Evolutionary conservation across 805 yeast genomes (phyloP), one percentile per base, ranked within the genome.

Genomic region (Hanseniaspora hatyaiensis): DNA sequence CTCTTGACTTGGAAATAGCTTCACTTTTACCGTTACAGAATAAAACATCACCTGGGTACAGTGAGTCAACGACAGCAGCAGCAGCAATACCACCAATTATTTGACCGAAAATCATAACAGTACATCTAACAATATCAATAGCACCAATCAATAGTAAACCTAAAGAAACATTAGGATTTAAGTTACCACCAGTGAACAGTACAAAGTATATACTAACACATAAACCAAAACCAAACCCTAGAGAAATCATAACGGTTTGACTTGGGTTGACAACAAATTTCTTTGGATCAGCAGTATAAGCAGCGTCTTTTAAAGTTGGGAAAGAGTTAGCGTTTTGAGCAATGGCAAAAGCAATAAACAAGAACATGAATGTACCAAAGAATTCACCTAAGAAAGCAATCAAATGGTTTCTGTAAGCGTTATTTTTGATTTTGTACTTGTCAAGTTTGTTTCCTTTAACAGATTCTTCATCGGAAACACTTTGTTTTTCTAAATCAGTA

Each of bases 51-150:
- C 94, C 94, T 34, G 95, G 94, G 20, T 89, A 81, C 79, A 84
- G 74, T 37, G 85, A 92, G 53, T 75, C 67, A 41, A 86, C 94
- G 38, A 86, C 89, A 63, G 85, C 94, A 49, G 89, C 94, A 49
- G 95, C 95, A 57, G 86, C 86, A 79, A 85, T 80, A 65, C 94
- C 94, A 45, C 82, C 94, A 61, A 83, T 65, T 59, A 84, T 61
- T 68, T 85, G 94, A 34, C 88, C 55, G 47, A 79, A 39, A 64
- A 75, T 65, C 78, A 80, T 76, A 49, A 81, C 61, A 19, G 69
- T 62, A 55, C 82, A 88, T 63, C 92, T 76, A 28, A 80, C 52
- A 49, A 87, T 85, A 34, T 85, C 73, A 51, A 82, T 72, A 48
- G 85, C 89, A 53, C 82, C 73, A 18, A 83, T 80, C 37, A 82